Base-by-base conservation (phyloP, 2,329 filamentous ascomycete species). In the Coniochaeta ligniaria region DNA sequence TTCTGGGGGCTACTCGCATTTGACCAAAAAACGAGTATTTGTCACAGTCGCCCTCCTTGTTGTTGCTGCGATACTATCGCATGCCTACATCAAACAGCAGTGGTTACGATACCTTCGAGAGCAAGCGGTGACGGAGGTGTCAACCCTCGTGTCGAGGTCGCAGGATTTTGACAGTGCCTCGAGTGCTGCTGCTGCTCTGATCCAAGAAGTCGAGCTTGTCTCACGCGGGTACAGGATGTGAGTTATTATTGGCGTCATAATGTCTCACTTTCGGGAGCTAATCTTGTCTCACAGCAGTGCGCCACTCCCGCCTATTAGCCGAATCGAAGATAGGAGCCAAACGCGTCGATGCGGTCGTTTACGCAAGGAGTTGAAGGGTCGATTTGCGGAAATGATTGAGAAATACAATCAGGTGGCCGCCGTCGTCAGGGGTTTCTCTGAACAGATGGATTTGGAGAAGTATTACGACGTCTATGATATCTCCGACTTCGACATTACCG, bases 131-230 rank as follows among this genome's bases (percentile, higher is more conserved):
- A 80, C 85, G 36, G 85, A 88, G 63, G 86, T 89, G 6, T 84
- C 85, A 12, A 75, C 79, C 0, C 86, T 96, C 65, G 86, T 95
- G 54, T 80, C 84, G 55, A 87, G 86, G 68, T 87, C 92, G 43
- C 91, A 96, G 70, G 86, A 88, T 57, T 92, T 96, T 67, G 92
- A 97, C 73, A 85, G 87, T 45, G 88, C 88, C 24, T 87, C 85
- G 45, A 87, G 87, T 43, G 89, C 91, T 35, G 89, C 91, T 2
- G 79, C 96, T 60, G 86, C 89, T 41, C 83, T 96, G 62, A 88
- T 97, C 63, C 93, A 96, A 72, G 93, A 97, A 75, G 92, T 97
- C n/a, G 93, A 97, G 76, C 81, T 97, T 35, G 92, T 97, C 28
- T 96, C 93, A 33, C 86, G 93, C 66, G 93, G 93, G 24, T 97